phyloP scores from a whole-genome alignment of 768 basidiomycete species.

The Leccinum olivaceopallidum region DNA sequence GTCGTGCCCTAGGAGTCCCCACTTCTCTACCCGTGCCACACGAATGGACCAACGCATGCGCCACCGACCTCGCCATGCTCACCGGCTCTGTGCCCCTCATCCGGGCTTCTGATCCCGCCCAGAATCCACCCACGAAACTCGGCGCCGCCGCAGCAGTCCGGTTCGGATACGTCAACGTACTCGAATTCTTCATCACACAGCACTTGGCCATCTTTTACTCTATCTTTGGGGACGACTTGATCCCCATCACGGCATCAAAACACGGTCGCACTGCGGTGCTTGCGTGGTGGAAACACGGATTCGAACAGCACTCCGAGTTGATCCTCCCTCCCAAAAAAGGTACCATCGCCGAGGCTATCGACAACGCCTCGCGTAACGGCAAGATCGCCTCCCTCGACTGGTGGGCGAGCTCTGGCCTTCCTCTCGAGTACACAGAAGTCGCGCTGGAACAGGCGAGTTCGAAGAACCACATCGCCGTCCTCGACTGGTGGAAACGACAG shows the following conservation, averaged over 20 bases:
- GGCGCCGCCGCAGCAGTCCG: slow-evolving; percentile 68
- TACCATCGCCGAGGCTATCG: slow-evolving; percentile 69
- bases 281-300: slow-evolving; percentile 77
- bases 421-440: slow-evolving; percentile 75
- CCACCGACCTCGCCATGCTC: slow-evolving; percentile 73
- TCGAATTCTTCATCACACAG: slow-evolving; percentile 69
- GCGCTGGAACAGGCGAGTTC: slow-evolving; percentile 79
- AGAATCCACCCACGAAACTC: slow-evolving; percentile 64
- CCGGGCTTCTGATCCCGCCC: slow-evolving; percentile 55
- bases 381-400: slow-evolving; percentile 75
- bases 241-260: slow-evolving; percentile 76
- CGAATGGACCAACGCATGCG: slow-evolving; percentile 71
- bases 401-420: slow-evolving; percentile 70
- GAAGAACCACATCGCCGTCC: slow-evolving; percentile 71
- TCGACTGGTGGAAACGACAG: slow-evolving; percentile 83
- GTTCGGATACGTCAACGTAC: slow-evolving; percentile 74
- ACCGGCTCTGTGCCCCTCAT: slow-evolving; percentile 60
- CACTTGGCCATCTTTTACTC: slow-evolving; percentile 64
- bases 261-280: slow-evolving; percentile 73
- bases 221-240: slow-evolving; percentile 63
- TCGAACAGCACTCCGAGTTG: slow-evolving; percentile 60
- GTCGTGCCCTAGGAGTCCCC: slow-evolving; percentile 72
- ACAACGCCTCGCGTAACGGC: slow-evolving; percentile 77
- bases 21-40: slow-evolving; percentile 64
- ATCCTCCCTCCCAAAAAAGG: slow-evolving; percentile 53